phyloP scores from a whole-genome alignment of 208 protist species.

The Naegleria gruberi region DNA sequence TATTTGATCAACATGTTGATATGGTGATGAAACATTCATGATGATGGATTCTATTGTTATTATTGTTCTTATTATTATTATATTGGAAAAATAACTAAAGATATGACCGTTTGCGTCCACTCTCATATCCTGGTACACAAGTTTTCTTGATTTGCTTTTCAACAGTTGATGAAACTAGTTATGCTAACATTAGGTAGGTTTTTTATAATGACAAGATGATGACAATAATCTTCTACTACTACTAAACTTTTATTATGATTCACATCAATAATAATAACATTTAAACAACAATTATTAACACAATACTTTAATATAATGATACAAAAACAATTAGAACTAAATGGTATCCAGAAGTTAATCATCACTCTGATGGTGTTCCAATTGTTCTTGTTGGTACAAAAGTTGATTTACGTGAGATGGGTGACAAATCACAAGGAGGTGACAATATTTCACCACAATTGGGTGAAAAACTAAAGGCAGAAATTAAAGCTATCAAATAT shows the following conservation, averaged over 20 bases:
- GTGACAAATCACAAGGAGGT: slow-evolving; percentile 25
- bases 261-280: too few relatives aligned
- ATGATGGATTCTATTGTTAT: too few relatives aligned
- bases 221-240: too few relatives aligned
- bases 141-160: not conserved
- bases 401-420: slow-evolving; percentile 9
- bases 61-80: too few relatives aligned
- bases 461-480: slow-evolving; percentile 49
- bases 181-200: slow-evolving; percentile 40
- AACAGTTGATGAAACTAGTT: slow-evolving; percentile 49
- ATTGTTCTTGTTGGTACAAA: not conserved
- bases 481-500: slow-evolving; percentile 68
- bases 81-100: too few relatives aligned
- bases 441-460: slow-evolving; percentile 40
- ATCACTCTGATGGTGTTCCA: slow-evolving; percentile 37
- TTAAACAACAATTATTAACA: too few relatives aligned
- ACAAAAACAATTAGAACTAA: slow-evolving; percentile 45
- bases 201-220: not conserved
- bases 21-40: too few relatives aligned
- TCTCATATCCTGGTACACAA: not conserved
- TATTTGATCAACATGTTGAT: too few relatives aligned
- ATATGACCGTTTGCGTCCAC: not conserved
- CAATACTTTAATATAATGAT: too few relatives aligned
- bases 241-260: too few relatives aligned
- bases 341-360: slow-evolving; percentile 37